These are phyloP conservation scores for Plantago rigida DNA, from an alignment of 305 asterid species.

Conservation along the genomic window DNA sequence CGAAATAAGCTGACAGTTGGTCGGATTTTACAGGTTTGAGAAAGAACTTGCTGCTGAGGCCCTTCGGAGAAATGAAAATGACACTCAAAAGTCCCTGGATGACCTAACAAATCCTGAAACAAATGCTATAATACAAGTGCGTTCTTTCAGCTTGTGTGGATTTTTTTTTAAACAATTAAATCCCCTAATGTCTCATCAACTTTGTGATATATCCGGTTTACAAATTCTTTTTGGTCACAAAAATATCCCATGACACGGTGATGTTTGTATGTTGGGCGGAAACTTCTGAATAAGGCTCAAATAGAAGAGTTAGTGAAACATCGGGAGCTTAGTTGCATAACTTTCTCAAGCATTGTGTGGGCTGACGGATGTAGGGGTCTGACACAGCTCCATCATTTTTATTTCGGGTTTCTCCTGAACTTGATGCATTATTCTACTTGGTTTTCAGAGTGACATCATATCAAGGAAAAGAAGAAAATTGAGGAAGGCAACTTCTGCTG, in stretches of 20 bases:
- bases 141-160: constrained; percentile 17
- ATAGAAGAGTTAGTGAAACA: background rate
- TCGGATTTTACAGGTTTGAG: constrained; percentile 46
- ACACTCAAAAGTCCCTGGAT: constrained; percentile 67
- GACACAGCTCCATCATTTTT: background rate
- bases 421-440: constrained; percentile 19
- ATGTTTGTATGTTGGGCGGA: too few relatives aligned
- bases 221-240: too few relatives aligned
- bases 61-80: constrained; percentile 86
- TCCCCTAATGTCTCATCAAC: background rate
- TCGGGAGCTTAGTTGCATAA: background rate
- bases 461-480: constrained; percentile 54
- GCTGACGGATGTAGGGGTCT: too few relatives aligned
- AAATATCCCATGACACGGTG: too few relatives aligned
- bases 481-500: constrained; percentile 35
- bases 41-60: constrained; percentile 86
- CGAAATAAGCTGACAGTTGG: constrained; percentile 21
- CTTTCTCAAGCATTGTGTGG: too few relatives aligned
- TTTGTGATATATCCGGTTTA: too few relatives aligned
- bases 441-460: constrained; percentile 52
- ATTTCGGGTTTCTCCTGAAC: constrained; percentile 11
- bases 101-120: constrained; percentile 78
- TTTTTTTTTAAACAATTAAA: background rate
- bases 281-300: too few relatives aligned
- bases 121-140: constrained; percentile 60